Evolutionary conservation across 164 flowering plant genomes (phyloP).

Genomic region (Chimonanthus praecox): DNA sequence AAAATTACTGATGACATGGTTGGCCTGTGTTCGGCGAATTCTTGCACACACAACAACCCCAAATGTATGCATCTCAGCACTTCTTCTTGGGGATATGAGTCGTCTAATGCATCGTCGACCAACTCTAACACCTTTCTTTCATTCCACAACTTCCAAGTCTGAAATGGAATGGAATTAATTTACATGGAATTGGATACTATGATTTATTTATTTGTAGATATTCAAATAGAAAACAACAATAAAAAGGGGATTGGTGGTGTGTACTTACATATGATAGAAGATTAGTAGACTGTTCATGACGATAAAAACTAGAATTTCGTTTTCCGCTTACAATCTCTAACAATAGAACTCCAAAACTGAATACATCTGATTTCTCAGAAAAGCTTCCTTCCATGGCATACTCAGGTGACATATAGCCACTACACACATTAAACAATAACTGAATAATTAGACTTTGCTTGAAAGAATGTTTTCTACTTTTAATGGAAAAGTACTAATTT

Average conservation of each 20-base stretch:
- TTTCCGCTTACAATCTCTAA: conserved; percentile 45
- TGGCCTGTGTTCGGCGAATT: conserved; percentile 11
- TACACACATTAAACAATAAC: conserved; percentile 9
- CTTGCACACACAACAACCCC: conserved; percentile 15
- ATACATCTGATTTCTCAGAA: conserved; percentile 50
- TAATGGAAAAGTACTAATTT: too few species aligned
- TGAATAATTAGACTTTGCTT: neutral
- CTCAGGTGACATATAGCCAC: conserved; percentile 61
- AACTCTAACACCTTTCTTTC: conserved; percentile 8
- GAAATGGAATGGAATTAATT: neutral
- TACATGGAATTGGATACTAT: too few species aligned
- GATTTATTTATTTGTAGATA: neutral
- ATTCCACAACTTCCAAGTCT: conserved; percentile 18
- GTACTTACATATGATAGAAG: neutral
- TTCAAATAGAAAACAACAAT: too few species aligned
- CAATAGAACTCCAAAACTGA: conserved; percentile 45
- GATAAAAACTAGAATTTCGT: conserved; percentile 14
- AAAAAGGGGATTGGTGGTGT: neutral
- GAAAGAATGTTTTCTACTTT: neutral
- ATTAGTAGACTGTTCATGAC: neutral
- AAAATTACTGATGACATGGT: conserved; percentile 3
- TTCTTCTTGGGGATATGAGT: neutral
- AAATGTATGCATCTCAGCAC: conserved; percentile 13
- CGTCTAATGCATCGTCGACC: conserved; percentile 3
- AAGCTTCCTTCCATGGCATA: conserved; percentile 46